Evolutionary conservation across 2,329 filamentous ascomycete species (phyloP).

Genomic region (Helminthosporium solani): DNA sequence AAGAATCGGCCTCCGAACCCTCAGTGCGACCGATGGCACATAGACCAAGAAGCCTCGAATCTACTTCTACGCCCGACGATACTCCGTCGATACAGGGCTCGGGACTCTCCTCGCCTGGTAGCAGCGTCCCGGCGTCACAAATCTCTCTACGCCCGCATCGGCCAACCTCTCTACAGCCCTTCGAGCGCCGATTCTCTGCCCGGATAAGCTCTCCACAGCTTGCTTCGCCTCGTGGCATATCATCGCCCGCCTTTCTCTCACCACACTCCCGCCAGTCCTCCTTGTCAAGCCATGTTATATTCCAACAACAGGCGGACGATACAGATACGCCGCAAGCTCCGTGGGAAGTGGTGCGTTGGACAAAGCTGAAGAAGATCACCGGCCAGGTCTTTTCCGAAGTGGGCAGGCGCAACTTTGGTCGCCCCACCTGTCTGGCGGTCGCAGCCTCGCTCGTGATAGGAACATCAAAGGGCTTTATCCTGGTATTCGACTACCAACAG

Average conservation of each 20-base stretch:
- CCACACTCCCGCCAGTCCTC: conserved; percentile 80
- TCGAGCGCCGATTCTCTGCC: conserved; percentile 92
- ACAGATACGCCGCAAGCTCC: conserved; percentile 73
- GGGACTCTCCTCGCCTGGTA: conserved; percentile 63
- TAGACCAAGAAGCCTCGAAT: conserved; percentile 62
- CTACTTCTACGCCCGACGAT: conserved; percentile 77
- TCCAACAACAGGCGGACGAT: conserved; percentile 56
- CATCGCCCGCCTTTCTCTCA: conserved; percentile 75
- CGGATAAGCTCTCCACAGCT: conserved; percentile 68
- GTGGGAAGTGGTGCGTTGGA: conserved; percentile 98
- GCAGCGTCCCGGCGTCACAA: conserved; percentile 69
- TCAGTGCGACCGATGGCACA: conserved; percentile 15
- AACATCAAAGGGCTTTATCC: conserved; percentile 88
- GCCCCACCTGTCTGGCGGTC: conserved; percentile 84
- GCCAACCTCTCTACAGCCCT: conserved; percentile 83
- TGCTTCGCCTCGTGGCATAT: conserved; percentile 63
- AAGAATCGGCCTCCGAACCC: conserved; percentile 23
- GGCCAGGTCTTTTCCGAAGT: conserved; percentile 88
- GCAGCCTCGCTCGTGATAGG: conserved; percentile 87
- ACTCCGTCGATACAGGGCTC: conserved; percentile 74
- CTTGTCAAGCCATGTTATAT: conserved; percentile 66
- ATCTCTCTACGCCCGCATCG: conserved; percentile 71
- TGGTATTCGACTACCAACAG: conserved; percentile 97
- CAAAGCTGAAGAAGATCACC: conserved; percentile 84
- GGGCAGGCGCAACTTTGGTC: conserved; percentile 88